A percentile compares a stretch with the other conserved stretches of the same genome.
phyloP scores from a whole-genome alignment of 441 rosid genomes.

The Pelargonium fulgidum region DNA sequence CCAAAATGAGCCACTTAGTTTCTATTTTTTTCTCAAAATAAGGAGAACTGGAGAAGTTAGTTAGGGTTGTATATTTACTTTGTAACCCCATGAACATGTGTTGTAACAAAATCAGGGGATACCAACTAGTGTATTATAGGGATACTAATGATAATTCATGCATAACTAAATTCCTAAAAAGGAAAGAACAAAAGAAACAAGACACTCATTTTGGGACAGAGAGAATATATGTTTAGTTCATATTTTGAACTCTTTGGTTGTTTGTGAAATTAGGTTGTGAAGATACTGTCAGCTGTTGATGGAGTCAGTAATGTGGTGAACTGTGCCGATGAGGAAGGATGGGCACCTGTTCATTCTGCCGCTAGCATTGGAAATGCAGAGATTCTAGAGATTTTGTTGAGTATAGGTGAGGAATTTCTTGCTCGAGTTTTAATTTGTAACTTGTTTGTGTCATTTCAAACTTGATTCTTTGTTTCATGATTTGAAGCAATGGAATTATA shows the following conservation, averaged over 20 bases:
- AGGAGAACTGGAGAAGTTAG: too few relatives aligned
- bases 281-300: constrained; percentile 43
- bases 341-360: constrained; percentile 85
- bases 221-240: not conserved
- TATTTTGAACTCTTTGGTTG: not conserved
- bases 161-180: too few relatives aligned
- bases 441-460: not conserved
- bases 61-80: too few relatives aligned
- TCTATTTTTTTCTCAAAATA: too few relatives aligned
- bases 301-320: constrained; percentile 39
- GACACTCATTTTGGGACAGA: too few relatives aligned
- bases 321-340: constrained; percentile 79
- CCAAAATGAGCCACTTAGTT: too few relatives aligned
- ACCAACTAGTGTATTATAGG: too few relatives aligned
- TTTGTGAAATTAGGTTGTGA: constrained; percentile 43
- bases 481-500: not conserved
- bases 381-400: constrained; percentile 50
- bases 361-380: constrained; percentile 69
- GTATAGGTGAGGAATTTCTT: constrained; percentile 32
- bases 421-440: not conserved
- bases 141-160: too few relatives aligned
- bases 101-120: too few relatives aligned
- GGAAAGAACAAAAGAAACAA: too few relatives aligned
- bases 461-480: not conserved
- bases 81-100: too few relatives aligned